phyloP scores from a whole-genome alignment of 129 eudicot species.

The Flaveria linearis region DNA sequence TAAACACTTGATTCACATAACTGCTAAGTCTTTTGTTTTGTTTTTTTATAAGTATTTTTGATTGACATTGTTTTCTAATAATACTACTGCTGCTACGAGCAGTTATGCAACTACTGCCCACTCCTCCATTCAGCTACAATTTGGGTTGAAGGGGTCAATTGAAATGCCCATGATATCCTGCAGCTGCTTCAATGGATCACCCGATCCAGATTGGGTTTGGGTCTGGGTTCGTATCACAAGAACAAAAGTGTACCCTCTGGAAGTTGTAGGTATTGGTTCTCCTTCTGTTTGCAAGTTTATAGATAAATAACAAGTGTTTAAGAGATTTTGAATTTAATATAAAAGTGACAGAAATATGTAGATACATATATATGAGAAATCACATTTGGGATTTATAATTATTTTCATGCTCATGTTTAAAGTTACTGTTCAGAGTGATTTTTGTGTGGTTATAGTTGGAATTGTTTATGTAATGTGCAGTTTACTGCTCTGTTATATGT shows the following conservation, averaged over 20 bases:
- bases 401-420: constrained; percentile 8
- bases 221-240: neutral
- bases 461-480: constrained; percentile 52
- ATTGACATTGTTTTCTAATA: too few relatives aligned
- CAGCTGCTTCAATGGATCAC: too few relatives aligned
- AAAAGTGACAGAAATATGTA: constrained; percentile 3
- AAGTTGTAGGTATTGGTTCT: constrained; percentile 17
- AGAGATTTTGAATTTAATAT: constrained; percentile 27
- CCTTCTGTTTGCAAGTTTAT: neutral
- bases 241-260: neutral
- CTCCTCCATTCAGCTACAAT: too few relatives aligned
- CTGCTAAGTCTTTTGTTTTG: too few relatives aligned
- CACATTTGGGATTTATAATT: constrained; percentile 13
- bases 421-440: neutral
- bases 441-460: constrained; percentile 26
- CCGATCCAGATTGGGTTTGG: neutral
- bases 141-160: too few relatives aligned
- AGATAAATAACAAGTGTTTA: neutral
- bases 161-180: too few relatives aligned
- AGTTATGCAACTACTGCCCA: too few relatives aligned
- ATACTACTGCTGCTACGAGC: too few relatives aligned
- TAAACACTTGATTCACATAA: too few relatives aligned
- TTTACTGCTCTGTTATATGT: too few relatives aligned
- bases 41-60: too few relatives aligned
- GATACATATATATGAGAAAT: neutral